Evolutionary conservation across 2,329 filamentous ascomycete species (phyloP), one percentile per base, ranked within the genome.

Genomic region (Aspergillus puulaauensis): DNA sequence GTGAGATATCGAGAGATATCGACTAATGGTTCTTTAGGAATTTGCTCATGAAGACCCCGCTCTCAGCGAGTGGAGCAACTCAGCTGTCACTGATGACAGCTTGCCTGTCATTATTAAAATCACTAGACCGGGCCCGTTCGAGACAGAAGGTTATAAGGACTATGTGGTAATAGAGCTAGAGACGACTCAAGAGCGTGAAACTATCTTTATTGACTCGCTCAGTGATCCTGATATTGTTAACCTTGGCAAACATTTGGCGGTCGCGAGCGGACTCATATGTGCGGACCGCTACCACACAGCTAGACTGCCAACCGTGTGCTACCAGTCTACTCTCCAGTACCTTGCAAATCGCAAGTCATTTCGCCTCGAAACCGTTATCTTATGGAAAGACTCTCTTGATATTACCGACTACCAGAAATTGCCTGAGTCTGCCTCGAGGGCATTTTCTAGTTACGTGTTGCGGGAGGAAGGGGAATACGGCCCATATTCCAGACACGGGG

Each of bases 311-410:
- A 50, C 56, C 14, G 67, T 64, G 6, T 73, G 71, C 44, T 74
- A 74, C 53, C 72, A 73, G 49, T 70, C 73, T 6, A 67, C 64
- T 24, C 47, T 74, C 8, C 62, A 50, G 21, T 57, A 40, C 31
- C 55, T 54, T 12, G 23, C 59, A 5, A 60, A 71, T 27, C 50
- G 45, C 2, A 64, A 56, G 4, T 67, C 52, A 1, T 68, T 73
- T 44, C 53, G 54, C 5, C 61, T 77, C 14, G 69, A 73, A n/a
- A 63, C 68, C 1, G 61, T 67, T 24, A 56, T 71, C 12, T 54
- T 76, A 19, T 77, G 74, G 73, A 72, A 60, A 45, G 68, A 77
- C 48, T 73, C 72, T 14, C 46, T 71, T 21, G 60, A 69, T 11
- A 66, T 70, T 4, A 59, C 67, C 1, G 61, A 66, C 44, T 33